Evolutionary conservation across 2,329 filamentous ascomycete species (phyloP), one percentile per base, ranked within the genome.

Genomic region (Colletotrichum tropicicola): DNA sequence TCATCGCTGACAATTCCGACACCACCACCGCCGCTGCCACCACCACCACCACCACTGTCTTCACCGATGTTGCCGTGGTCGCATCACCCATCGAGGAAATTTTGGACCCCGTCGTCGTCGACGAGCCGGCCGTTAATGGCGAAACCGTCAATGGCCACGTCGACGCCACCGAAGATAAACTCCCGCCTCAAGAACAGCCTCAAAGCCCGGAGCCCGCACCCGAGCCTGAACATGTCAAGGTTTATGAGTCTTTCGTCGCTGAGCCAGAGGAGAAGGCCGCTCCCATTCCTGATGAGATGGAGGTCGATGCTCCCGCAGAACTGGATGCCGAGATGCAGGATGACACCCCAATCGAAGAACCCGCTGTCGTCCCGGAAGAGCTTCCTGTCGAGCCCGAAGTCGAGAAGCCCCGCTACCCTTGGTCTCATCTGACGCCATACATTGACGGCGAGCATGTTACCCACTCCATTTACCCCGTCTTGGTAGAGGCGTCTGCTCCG

Each of bases 351-450:
- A 28, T 30, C 12, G 43, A 49, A n/a, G 21, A 59, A 17, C 67
- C 68, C 3, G 28, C 12, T 30, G 28, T 8, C 8, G 28, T 12
- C 12, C 51, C 51, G 10, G 35, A 41, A 60, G 67, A 27, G 57
- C 66, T 17, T 66, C 74, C 32, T 58, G 27, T 15, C 21, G 25
- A 21, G 23, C 25, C 51, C 5, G 43, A 49, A 39, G 35, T 19
- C 13, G 41, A 25, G 47, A 68, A 55, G 37, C 28, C 30, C 19
- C 41, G n/a, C 4, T 61, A 77, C 3, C 73, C 75, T 21, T 82
- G 78, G 76, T 70, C 77, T 19, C 68, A 79, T 41, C 71, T 82
- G 8, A 81, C 77, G 2, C 78, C 80, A 4, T 82, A 80, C 52
- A 61, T 82, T 7, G 73, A 77, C 28, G 77, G 74, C 15, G 79